Evolutionary conservation across 257 asterid genomes (phyloP), one percentile per base, ranked within the genome.

Genomic region (Capsicum rhomboideum): DNA sequence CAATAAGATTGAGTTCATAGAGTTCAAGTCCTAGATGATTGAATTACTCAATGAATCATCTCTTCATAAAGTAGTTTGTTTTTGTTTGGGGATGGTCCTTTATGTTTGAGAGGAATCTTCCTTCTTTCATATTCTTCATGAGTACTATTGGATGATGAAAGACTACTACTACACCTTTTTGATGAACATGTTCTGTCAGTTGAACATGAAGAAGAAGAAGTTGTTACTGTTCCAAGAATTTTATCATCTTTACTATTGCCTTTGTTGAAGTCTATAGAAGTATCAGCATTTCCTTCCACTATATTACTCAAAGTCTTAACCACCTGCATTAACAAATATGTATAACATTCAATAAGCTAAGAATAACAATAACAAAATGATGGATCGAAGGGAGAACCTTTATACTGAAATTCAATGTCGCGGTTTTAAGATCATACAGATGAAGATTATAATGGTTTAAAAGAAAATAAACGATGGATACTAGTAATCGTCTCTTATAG

Each of bases 201-300:
- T 12, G 34, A 71, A 42, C 26, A 71, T 71, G 55, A 71, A 40
- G 79, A 71, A 40, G 55, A 71, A 40, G 58, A 26, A 0, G 83
- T 13, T 31, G 83, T 44, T 23, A 2, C 59, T 59, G 55, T 80
- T 14, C 17, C 84, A 21, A 66, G 58, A 18, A 8, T 61, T 40
- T 26, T 21, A 21, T 58, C 74, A 13, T 58, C 74, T 44, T 80
- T 56, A 10, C 59, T 61, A 6, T 80, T 80, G 8, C 58, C 37
- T 40, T 20, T 80, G 40, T 81, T 61, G 77, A 61, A 81, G 55
- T 26, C 58, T 49, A 42, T 40, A 61, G 4, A 17, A 80, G 50
- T 59, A 80, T 55, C 72, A n/a, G 77, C 56, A 46, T 29, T 29
- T 80, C 77, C 84, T 40, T 80, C 84, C 55, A 80, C 59, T 23